A percentile compares a stretch with the other conserved stretches of the same genome.
Evolutionary conservation across 176 grass and related monocot genomes (phyloP).

Genomic region (Bromus sterilis): DNA sequence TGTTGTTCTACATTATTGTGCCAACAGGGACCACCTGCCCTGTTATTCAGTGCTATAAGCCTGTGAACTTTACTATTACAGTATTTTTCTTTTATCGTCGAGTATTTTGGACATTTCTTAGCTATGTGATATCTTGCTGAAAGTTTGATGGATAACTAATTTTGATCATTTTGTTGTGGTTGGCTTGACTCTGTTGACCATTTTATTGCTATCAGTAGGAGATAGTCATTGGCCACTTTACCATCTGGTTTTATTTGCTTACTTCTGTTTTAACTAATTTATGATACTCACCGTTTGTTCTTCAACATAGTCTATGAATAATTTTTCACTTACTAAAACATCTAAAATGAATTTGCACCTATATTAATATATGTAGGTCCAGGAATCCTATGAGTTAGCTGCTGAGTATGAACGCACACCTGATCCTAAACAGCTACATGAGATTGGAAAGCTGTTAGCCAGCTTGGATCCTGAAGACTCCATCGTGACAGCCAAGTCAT

Average conservation of each 20-base stretch:
- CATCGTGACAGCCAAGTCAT: conserved; percentile 74
- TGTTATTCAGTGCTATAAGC: neutral
- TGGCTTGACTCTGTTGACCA: neutral
- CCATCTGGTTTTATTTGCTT: neutral
- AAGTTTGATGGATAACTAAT: neutral
- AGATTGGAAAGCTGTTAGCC: conserved; percentile 63
- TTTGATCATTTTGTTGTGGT: neutral
- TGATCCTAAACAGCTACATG: conserved; percentile 60
- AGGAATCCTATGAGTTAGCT: conserved; percentile 92
- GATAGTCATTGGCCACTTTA: neutral
- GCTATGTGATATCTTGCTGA: neutral
- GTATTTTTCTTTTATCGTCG: neutral
- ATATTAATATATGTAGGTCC: conserved; percentile 49
- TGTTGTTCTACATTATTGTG: neutral
- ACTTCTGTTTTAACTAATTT: neutral
- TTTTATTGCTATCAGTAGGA: neutral
- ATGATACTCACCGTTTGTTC: neutral
- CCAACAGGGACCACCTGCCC: neutral
- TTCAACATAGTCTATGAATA: neutral
- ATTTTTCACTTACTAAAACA: neutral
- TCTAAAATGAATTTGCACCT: neutral
- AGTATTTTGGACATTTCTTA: neutral
- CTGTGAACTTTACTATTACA: neutral
- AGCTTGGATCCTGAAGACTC: conserved; percentile 79
- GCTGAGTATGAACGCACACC: conserved; percentile 73